Evolutionary conservation across 192 early-diverging fungal species (phyloP), one percentile per base, ranked within the genome.

Genomic region (Coemansia sp.): DNA sequence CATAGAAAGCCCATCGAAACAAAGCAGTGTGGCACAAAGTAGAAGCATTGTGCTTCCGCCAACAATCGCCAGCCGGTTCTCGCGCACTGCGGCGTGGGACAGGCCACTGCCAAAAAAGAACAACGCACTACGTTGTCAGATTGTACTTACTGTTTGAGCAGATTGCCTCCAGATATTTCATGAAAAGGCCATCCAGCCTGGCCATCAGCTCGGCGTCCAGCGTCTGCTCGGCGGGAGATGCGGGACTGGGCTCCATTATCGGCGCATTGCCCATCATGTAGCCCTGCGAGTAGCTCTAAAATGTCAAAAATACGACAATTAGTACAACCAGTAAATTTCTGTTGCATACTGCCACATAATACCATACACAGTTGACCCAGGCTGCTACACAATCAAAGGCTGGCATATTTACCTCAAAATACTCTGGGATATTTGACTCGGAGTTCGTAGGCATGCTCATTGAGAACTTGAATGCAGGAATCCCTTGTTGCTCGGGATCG

Each of bases 131-230:
- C 24, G 59, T 24, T 33, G 14, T 25, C 5, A n/a, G 20, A 54
- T 53, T 57, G 65, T 61, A 76, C 67, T 85, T 88, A 86, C 85
- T 77, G 68, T 90, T 81, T 2, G 89, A 90, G 57, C 89, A 90
- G 22, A 90, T 82, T 23, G 84, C 74, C 67, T 88, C 85, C 21
- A 90, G 82, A 42, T 89, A 90, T 33, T 76, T 86, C 72, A 88
- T 84, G 61, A 90, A 90, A 3, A 90, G 77, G 56, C 85, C 87
- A 74, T 89, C 87, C 33, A 90, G 70, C 51, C 74, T 74, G 25
- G 60, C 57, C 54, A 82, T 67, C 32, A 82, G 59, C 23, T 82
- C 74, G 20, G 71, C 61, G 42, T 85, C 71, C 10, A 89, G 76
- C 8, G 68, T 74, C 63, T 71, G 82, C 57, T 72, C 70, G 17